Evolutionary conservation across 306 rosid species (phyloP), one percentile per base, ranked within the genome.

Genomic region (Cucumis cinereus): DNA sequence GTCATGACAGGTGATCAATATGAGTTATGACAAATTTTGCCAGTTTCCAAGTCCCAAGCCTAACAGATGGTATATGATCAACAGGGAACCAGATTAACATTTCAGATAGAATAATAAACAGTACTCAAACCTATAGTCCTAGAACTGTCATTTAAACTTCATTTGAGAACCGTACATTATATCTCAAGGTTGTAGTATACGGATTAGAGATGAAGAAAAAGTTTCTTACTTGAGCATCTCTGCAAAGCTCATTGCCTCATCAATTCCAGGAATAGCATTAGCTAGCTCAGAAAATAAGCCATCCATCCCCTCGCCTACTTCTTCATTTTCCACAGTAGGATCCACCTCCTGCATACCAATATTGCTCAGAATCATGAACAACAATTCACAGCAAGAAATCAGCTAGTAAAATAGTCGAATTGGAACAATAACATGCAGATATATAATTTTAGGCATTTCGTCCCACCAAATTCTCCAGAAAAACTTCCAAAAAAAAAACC

Each of bases 221-320:
- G 24, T 55, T 59, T 8, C 89, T 88, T 83, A 95, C 99, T 92
- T 95, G 76, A 95, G 84, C 99, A 95, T 95, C 91, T 95, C 98
- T 35, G 99, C 98, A 85, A 95, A 95, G 84, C 99, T 95, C 99
- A 95, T 95, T 12, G 99, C 99, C 86, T 95, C 99, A 22, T 95
- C 98, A 79, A 95, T 95, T 79, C 99, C 99, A 16, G 99, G 99
- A 83, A 95, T 95, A 22, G 99, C 96, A 76, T 89, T 90, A 45
- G 99, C 96, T 38, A 95, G 85, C 82, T 95, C 99, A 0, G 92
- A 85, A 82, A 95, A 69, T 79, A 92, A 76, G 67, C 80, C 78
- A 78, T 95, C 99, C 96, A 92, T 92, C 68, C 99, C 99, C 61
- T 92, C 96, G 40, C 85, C 85, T 53, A 81, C 59, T 9, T 92